Evolutionary conservation across 495 filamentous ascomycete species (phyloP), one percentile per base, ranked within the genome.

Genomic region (Venustampulla echinocandica): DNA sequence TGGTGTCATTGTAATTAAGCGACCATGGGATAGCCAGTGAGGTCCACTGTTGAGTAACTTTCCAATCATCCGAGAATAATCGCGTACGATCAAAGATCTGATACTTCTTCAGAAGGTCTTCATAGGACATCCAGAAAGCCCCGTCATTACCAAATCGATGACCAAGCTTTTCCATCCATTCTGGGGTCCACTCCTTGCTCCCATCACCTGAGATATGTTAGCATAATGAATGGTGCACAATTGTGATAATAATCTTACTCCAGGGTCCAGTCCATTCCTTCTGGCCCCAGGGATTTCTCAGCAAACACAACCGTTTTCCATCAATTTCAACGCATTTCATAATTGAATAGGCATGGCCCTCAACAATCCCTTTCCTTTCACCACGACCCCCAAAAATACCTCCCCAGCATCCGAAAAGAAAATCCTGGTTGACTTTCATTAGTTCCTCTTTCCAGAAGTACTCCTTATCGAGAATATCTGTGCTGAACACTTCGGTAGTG

Each of bases 91-190:
- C 85, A 42, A 96, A 85, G 50, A 77, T 77, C 50, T 84, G 79
- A 53, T 87, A 96, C 55, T 90, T 87, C 42, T 78, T 77, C 4
- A 95, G 73, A 17, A 96, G 73, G 56, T 96, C 90, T 23, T 82
- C 71, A 59, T 90, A 94, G 25, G 71, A 70, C 48, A 79, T 79
- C 75, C 75, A 79, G 47, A 77, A 79, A 4, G 66, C 80, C 1
- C 88, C 88, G 57, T 94, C 90, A 55, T 96, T 82, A 22, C 90
- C 90, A 60, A 95, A 96, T 28, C 73, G 79, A 57, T 95, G 88
- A 17, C 75, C 69, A 1, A 95, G 71, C 45, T 79, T 80, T 36
- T 77, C 62, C 73, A 94, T 80, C 90, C 87, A 94, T 54, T 92
- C 80, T 0, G 85, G 67, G 1, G 87, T 95, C 90, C 90, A 96